Percentiles rank a stretch among this genome's conserved stretches.
These are phyloP conservation scores for Boletus eberwhitei DNA, from an alignment of 768 basidiomycete genomes.

Conservation along the genomic window DNA sequence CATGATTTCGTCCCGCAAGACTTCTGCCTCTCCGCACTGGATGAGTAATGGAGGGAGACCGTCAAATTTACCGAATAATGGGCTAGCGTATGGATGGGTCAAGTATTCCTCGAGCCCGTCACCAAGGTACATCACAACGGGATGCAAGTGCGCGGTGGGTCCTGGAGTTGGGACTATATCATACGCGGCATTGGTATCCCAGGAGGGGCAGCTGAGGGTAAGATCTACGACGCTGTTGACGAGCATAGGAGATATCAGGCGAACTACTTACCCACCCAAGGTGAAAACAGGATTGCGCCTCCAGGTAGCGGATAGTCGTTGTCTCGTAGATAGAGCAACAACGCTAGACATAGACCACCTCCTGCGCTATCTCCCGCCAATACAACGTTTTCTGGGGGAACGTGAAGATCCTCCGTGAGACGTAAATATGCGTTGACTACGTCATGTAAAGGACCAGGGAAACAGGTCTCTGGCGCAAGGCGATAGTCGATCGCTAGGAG, in stretches of 20 bases:
- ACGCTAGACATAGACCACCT: constrained; percentile 79
- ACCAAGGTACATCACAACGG: constrained; percentile 91
- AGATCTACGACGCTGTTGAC: constrained; percentile 51
- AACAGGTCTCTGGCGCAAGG: constrained; percentile 90
- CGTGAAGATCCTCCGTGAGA: constrained; percentile 80
- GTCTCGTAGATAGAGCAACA: constrained; percentile 94
- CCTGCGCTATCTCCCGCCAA: constrained; percentile 93
- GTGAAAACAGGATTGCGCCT: constrained; percentile 85
- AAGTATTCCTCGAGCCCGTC: constrained; percentile 75
- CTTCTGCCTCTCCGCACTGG: constrained; percentile 91
- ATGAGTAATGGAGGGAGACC: constrained; percentile 89
- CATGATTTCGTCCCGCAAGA: constrained; percentile 90
- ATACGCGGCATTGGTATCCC: constrained; percentile 88
- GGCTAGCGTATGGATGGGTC: constrained; percentile 95
- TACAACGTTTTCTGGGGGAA: constrained; percentile 88
- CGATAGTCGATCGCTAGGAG: constrained; percentile 85
- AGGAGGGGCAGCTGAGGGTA: constrained; percentile 97
- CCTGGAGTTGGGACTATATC: constrained; percentile 77
- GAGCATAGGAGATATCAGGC: constrained; percentile 2
- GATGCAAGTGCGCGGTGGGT: constrained; percentile 82
- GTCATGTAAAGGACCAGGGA: constrained; percentile 87
- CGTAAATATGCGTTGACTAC: constrained; percentile 85
- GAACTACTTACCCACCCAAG: constrained; percentile 82
- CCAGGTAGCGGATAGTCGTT: constrained; percentile 80
- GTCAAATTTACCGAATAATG: constrained; percentile 85